Evolutionary conservation across 2,329 filamentous ascomycete genomes (phyloP).

Genomic region (Fusarium napiforme): DNA sequence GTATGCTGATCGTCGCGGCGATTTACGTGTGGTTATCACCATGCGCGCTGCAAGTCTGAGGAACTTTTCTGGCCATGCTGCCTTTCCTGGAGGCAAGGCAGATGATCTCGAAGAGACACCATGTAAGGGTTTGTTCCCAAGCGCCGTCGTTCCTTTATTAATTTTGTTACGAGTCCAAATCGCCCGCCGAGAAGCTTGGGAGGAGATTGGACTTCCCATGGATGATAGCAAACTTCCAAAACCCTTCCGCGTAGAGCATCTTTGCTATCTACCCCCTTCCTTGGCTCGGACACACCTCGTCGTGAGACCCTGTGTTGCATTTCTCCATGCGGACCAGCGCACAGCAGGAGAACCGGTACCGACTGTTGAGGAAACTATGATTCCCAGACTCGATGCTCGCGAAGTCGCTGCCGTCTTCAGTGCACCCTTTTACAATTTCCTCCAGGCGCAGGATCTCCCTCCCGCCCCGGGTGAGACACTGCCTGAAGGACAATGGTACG

Average conservation of each 20-base stretch:
- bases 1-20: conserved; percentile 84
- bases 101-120: conserved; percentile 68
- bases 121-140: conserved; percentile 55
- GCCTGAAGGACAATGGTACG: conserved; percentile 79
- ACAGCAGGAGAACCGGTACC: conserved; percentile 46
- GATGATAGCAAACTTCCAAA: conserved; percentile 74
- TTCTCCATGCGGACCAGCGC: conserved; percentile 73
- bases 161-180: conserved; percentile 71
- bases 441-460: conserved; percentile 69
- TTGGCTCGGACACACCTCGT: conserved; percentile 79
- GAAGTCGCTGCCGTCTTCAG: conserved; percentile 96
- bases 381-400: conserved; percentile 84
- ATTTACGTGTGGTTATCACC: conserved; percentile 77
- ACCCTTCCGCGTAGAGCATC: conserved; percentile 86
- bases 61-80: conserved; percentile 85
- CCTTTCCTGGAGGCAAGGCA: conserved; percentile 83
- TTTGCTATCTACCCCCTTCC: conserved; percentile 84
- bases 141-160: neutral
- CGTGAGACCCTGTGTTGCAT: conserved; percentile 80
- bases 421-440: conserved; percentile 86
- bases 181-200: conserved; percentile 87
- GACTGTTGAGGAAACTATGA: conserved; percentile 75
- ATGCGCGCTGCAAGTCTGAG: conserved; percentile 73
- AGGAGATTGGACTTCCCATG: conserved; percentile 90
- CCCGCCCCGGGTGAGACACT: conserved; percentile 50